A percentile compares a stretch with the other conserved stretches of the same genome.
Evolutionary conservation across 2,329 filamentous ascomycete species (phyloP).

Genomic region (Cordyceps fumosorosea): DNA sequence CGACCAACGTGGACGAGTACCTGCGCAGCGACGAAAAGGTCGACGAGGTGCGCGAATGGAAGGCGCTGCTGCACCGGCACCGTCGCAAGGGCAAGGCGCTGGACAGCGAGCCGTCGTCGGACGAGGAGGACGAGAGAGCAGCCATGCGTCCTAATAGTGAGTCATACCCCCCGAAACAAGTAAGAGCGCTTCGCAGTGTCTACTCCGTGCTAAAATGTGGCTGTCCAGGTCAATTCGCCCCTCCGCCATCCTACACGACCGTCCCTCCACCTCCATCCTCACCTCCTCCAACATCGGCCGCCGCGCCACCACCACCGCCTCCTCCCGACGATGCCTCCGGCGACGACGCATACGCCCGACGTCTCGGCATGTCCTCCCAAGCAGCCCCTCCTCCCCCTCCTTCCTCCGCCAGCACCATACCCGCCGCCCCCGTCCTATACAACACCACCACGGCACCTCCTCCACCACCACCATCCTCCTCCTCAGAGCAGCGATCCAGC

Average conservation of each 20-base stretch:
- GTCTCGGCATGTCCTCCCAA: conserved; percentile 47
- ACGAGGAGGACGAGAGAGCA: conserved; percentile 31
- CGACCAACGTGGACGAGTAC: conserved; percentile 81
- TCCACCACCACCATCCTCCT: conserved; percentile 21
- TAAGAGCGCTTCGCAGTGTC: not conserved
- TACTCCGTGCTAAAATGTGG: conserved; percentile 17
- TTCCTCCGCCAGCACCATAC: conserved; percentile 49
- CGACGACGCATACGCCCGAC: conserved; percentile 63
- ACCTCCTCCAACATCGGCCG: conserved; percentile 37
- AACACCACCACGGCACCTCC: conserved; percentile 19
- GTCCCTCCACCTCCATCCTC: conserved; percentile 49
- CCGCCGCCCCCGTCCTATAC: conserved; percentile 73
- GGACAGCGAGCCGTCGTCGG: conserved; percentile 28
- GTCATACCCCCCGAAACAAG: conserved; percentile 3
- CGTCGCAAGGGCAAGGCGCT: conserved; percentile 42
- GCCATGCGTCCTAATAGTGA: conserved; percentile 29
- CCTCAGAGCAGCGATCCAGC: conserved; percentile 40
- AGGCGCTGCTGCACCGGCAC: conserved; percentile 69
- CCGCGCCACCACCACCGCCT: conserved; percentile 31
- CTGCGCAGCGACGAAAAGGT: conserved; percentile 77
- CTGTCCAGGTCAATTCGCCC: conserved; percentile 50
- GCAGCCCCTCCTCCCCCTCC: conserved; percentile 25
- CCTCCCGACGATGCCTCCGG: conserved; percentile 54
- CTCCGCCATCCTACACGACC: conserved; percentile 49
- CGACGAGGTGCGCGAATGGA: conserved; percentile 77